phyloP scores from a whole-genome alignment of 495 filamentous ascomycete genomes.

The Talaromyces ruber region DNA sequence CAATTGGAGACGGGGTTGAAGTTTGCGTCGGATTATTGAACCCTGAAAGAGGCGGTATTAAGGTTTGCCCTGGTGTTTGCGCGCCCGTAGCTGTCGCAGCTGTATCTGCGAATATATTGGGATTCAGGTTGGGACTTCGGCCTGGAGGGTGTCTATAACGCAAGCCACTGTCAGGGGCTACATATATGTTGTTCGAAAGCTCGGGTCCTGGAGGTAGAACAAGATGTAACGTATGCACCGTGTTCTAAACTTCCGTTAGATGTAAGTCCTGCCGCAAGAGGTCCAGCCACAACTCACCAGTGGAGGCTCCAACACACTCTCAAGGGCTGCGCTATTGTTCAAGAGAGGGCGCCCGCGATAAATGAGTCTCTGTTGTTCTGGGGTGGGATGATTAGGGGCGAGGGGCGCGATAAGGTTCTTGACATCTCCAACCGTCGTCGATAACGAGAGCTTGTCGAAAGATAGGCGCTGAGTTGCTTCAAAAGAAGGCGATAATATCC shows the following conservation, averaged over 20 bases:
- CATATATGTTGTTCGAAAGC: not conserved
- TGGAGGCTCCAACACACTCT: slow-evolving; percentile 47
- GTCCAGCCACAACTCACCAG: slow-evolving; percentile 34
- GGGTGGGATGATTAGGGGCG: slow-evolving; percentile 42
- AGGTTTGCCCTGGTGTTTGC: not conserved
- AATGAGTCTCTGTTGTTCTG: slow-evolving; percentile 54
- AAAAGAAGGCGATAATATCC: slow-evolving; percentile 56
- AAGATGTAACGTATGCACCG: slow-evolving; percentile 47
- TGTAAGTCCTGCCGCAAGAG: slow-evolving; percentile 9
- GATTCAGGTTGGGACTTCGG: not conserved
- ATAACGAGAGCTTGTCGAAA: slow-evolving; percentile 41
- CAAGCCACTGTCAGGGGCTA: not conserved
- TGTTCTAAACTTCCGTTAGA: slow-evolving; percentile 32
- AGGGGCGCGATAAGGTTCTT: slow-evolving; percentile 49
- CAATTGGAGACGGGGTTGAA: not conserved
- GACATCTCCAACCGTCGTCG: slow-evolving; percentile 51
- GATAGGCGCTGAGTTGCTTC: slow-evolving; percentile 45
- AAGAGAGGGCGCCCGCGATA: slow-evolving; percentile 53
- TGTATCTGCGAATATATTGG: not conserved
- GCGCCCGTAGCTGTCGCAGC: not conserved
- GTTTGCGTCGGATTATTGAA: not conserved
- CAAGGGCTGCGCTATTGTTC: slow-evolving; percentile 44
- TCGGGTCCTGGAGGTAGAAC: slow-evolving; percentile 40
- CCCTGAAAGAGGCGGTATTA: not conserved
- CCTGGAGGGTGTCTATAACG: slow-evolving; percentile 8